Evolutionary conservation across 345 rosid species (phyloP).

Genomic region (Noccaea caerulescens): DNA sequence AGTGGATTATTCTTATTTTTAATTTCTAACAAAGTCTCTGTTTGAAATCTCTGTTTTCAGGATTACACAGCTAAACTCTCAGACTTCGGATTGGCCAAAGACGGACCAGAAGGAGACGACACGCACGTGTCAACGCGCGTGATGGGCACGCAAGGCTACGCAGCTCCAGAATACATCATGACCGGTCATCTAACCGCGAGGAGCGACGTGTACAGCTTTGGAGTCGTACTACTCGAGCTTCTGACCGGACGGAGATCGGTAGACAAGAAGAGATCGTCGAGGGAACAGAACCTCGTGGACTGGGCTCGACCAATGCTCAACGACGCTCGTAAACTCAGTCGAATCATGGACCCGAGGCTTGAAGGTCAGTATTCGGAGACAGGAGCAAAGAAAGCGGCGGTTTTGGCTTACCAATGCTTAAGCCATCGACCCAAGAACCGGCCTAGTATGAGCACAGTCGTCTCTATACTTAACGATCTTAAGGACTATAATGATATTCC

Average conservation of each 20-base stretch:
- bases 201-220: slow-evolving; percentile 78
- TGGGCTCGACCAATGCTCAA: slow-evolving; percentile 78
- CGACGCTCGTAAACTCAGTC: slow-evolving; percentile 60
- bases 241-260: slow-evolving; percentile 64
- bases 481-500: slow-evolving; percentile 61
- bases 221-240: slow-evolving; percentile 68
- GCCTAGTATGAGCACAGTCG: slow-evolving; percentile 67
- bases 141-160: slow-evolving; percentile 96
- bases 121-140: slow-evolving; percentile 91
- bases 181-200: slow-evolving; percentile 79
- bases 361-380: slow-evolving; percentile 89
- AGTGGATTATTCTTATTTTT: background rate
- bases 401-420: slow-evolving; percentile 78
- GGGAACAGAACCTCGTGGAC: slow-evolving; percentile 67
- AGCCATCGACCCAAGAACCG: slow-evolving; percentile 80
- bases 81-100: slow-evolving; percentile 90
- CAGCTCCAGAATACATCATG: slow-evolving; percentile 95
- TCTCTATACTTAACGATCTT: slow-evolving; percentile 65
- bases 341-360: slow-evolving; percentile 87
- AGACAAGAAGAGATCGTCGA: slow-evolving; percentile 58
- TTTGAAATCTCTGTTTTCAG: slow-evolving; percentile 44
- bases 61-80: slow-evolving; percentile 84
- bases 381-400: slow-evolving; percentile 78
- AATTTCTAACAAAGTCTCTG: background rate
- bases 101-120: slow-evolving; percentile 94